phyloP scores from a whole-genome alignment of 1,284 basidiomycete species.

The Agroathelia rolfsii region DNA sequence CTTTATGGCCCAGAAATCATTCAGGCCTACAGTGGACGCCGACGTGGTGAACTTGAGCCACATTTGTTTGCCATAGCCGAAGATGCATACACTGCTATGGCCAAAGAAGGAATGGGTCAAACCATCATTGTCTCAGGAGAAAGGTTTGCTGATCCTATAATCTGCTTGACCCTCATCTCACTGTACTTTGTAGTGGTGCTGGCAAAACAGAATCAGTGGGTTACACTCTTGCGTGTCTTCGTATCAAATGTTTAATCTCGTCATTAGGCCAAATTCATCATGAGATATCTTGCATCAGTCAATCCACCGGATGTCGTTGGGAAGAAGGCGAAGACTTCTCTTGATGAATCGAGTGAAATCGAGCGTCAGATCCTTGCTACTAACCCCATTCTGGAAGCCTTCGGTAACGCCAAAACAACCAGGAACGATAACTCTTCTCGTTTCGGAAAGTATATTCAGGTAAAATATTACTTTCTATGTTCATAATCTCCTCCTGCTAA shows the following conservation, averaged over 20 bases:
- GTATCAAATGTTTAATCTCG: constrained; percentile 4
- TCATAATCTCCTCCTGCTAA: constrained; percentile 10
- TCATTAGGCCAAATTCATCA: constrained; percentile 98
- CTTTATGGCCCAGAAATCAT: constrained; percentile 95
- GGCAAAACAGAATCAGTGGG: constrained; percentile 96
- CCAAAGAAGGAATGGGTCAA: constrained; percentile 89
- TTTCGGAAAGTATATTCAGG: constrained; percentile 99
- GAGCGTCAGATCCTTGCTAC: constrained; percentile 97
- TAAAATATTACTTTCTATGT: constrained; percentile 32
- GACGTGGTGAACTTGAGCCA: constrained; percentile 92
- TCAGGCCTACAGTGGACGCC: constrained; percentile 89
- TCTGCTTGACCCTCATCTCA: constrained; percentile 6
- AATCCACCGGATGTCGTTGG: constrained; percentile 69
- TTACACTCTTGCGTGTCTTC: constrained; percentile 7
- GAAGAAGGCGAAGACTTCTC: constrained; percentile 61
- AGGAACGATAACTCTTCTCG: constrained; percentile 98
- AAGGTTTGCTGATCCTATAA: constrained; percentile 46
- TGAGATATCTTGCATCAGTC: constrained; percentile 97
- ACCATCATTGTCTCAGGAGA: constrained; percentile 99
- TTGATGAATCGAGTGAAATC: constrained; percentile 85
- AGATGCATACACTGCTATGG: constrained; percentile 98
- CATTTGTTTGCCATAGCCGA: constrained; percentile 99
- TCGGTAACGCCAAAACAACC: constrained; percentile 99
- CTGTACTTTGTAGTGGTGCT: constrained; percentile 82
- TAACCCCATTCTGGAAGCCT: constrained; percentile 98